Conservation (phyloP, 169 alveolate genomes). For the Plasmodium billcollinsi region DNA sequence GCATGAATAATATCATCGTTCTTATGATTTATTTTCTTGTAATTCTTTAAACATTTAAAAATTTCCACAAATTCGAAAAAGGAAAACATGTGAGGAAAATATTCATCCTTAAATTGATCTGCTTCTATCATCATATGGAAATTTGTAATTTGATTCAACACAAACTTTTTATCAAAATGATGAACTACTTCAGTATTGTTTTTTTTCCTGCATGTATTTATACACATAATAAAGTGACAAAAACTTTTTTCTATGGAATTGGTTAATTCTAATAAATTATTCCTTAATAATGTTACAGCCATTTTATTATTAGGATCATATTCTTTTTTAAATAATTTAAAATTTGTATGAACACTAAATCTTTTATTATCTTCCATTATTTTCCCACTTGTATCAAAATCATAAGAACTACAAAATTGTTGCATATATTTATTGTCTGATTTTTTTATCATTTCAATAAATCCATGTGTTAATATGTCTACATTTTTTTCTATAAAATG, state of each 20-base stretch:
- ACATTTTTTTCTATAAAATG: constrained; percentile 28
- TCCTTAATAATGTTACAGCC: constrained; percentile 52
- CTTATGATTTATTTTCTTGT: background rate
- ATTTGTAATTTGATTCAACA: constrained; percentile 10
- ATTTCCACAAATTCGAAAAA: constrained; percentile 27
- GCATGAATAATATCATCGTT: too few relatives aligned
- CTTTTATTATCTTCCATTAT: constrained; percentile 56
- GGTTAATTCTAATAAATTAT: constrained; percentile 25
- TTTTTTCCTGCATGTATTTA: constrained; percentile 11
- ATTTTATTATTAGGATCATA: constrained; percentile 35
- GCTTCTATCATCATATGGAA: constrained; percentile 16
- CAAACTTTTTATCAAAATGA: constrained; percentile 21
- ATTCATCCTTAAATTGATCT: constrained; percentile 16
- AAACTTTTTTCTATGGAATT: constrained; percentile 22
- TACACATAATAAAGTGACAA: constrained; percentile 66
- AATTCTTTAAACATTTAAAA: background rate
- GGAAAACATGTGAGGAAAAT: constrained; percentile 34
- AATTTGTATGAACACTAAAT: constrained; percentile 28
- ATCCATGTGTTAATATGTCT: constrained; percentile 29
- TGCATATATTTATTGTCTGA: constrained; percentile 36
- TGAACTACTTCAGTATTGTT: background rate
- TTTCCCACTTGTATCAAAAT: constrained; percentile 38
- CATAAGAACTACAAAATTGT: constrained; percentile 21
- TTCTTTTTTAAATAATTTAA: constrained; percentile 14
- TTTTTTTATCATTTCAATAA: constrained; percentile 44